Conservation (phyloP, 2,329 filamentous ascomycete genomes). For the Coniochaeta prunicola region DNA sequence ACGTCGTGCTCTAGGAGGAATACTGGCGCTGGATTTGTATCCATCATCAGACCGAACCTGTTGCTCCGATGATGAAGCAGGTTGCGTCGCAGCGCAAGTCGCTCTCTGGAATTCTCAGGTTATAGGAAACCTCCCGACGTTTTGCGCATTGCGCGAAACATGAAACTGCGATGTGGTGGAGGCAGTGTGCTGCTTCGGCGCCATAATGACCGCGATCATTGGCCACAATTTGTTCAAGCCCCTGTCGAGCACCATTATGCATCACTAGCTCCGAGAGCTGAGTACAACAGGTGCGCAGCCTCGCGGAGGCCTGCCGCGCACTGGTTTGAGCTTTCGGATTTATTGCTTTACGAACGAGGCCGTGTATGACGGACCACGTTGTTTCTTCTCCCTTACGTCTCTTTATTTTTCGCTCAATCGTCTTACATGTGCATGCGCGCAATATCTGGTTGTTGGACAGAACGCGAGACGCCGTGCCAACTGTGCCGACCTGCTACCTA, state of each 20-base stretch:
- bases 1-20: too few species aligned
- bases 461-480: not conserved
- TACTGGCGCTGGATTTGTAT: too few species aligned
- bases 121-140: not conserved
- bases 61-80: too few species aligned
- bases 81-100: too few species aligned
- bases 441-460: not conserved
- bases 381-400: not conserved
- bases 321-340: not conserved
- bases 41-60: too few species aligned
- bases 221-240: not conserved
- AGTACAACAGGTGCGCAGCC: not conserved
- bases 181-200: not conserved
- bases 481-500: not conserved
- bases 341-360: not conserved
- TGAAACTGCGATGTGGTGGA: not conserved
- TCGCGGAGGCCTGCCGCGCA: not conserved
- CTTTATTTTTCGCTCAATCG: not conserved
- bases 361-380: not conserved
- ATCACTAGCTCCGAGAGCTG: not conserved
- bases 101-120: not conserved
- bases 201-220: not conserved
- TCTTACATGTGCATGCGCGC: not conserved
- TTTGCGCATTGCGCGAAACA: not conserved
- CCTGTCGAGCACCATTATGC: not conserved